phyloP scores from a whole-genome alignment of 2,329 filamentous ascomycete genomes.

The Neonectria coccinea region DNA sequence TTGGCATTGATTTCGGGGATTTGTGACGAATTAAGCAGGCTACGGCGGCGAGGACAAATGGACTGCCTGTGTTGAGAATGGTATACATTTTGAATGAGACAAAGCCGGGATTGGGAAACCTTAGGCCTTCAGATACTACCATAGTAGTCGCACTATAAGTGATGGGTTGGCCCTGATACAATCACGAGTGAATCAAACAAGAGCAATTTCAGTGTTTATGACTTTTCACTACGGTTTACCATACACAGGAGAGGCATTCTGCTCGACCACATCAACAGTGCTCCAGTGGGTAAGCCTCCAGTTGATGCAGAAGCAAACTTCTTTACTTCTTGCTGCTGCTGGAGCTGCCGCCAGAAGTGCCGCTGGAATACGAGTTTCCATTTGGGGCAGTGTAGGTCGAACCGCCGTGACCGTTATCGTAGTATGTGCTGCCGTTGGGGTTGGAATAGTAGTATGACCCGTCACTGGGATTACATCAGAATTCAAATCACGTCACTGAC shows the following conservation, averaged over 20 bases:
- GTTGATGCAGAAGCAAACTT: background rate
- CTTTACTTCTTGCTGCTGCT: constrained; percentile 31
- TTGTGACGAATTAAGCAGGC: constrained; percentile 1
- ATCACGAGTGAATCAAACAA: background rate
- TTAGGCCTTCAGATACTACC: background rate
- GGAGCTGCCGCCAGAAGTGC: constrained; percentile 19
- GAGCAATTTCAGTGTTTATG: background rate
- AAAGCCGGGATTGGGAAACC: background rate
- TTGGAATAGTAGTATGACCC: constrained; percentile 82
- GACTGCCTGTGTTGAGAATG: constrained; percentile 2
- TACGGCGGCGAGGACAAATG: background rate
- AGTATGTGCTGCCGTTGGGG: constrained; percentile 74
- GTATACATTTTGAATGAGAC: constrained; percentile 9
- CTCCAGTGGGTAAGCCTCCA: too few relatives aligned
- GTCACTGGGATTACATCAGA: constrained; percentile 53
- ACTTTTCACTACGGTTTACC: background rate
- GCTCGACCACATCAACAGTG: background rate
- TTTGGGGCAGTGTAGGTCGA: constrained; percentile 71
- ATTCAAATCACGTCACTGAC: background rate
- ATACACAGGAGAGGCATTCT: background rate
- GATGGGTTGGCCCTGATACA: background rate
- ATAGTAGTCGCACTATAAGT: background rate
- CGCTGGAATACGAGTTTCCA: constrained; percentile 45
- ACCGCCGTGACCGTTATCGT: constrained; percentile 70
- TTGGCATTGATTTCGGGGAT: constrained; percentile 6